Percentiles rank a stretch among this genome's conserved stretches.
Conservation (phyloP, 768 basidiomycete genomes). For the Tylopilus rubrobrunneus region DNA sequence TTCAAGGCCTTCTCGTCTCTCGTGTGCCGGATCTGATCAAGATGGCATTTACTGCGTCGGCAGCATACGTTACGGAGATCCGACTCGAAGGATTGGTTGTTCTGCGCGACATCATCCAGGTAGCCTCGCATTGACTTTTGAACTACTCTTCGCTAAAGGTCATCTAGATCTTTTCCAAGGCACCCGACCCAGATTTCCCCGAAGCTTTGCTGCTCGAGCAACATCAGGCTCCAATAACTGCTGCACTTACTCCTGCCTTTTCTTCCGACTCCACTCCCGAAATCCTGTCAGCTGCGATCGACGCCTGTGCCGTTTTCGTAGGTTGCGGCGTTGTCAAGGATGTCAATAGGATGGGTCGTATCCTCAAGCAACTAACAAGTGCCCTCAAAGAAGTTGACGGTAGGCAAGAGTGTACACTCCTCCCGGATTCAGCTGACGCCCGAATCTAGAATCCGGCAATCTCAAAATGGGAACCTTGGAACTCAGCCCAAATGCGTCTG, state of each 20-base stretch:
- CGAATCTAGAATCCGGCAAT: slow-evolving; percentile 67
- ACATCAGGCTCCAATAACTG: slow-evolving; percentile 97
- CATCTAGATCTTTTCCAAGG: slow-evolving; percentile 74
- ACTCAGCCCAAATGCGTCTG: slow-evolving; percentile 89
- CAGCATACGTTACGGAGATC: slow-evolving; percentile 95
- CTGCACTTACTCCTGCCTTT: slow-evolving; percentile 95
- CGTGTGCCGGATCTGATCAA: slow-evolving; percentile 91
- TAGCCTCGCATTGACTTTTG: slow-evolving; percentile 26
- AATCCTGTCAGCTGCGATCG: slow-evolving; percentile 86
- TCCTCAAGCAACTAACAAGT: slow-evolving; percentile 81
- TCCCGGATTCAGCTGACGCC: slow-evolving; percentile 6
- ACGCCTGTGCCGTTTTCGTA: slow-evolving; percentile 92
- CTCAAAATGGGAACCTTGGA: slow-evolving; percentile 84
- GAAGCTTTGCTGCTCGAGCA: slow-evolving; percentile 90
- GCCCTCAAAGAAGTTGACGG: slow-evolving; percentile 91
- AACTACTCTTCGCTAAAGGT: slow-evolving; percentile 3
- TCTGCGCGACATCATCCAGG: slow-evolving; percentile 89
- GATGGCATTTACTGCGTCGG: slow-evolving; percentile 97
- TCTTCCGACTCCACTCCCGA: slow-evolving; percentile 94
- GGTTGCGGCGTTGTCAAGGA: slow-evolving; percentile 94
- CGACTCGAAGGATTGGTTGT: slow-evolving; percentile 87
- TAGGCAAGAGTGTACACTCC: slow-evolving; percentile 26
- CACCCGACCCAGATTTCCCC: slow-evolving; percentile 91
- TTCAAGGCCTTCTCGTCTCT: slow-evolving; percentile 68
- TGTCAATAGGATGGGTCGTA: slow-evolving; percentile 87